Base-by-base conservation (phyloP, 768 basidiomycete genomes). In the Amanita exitialis region DNA sequence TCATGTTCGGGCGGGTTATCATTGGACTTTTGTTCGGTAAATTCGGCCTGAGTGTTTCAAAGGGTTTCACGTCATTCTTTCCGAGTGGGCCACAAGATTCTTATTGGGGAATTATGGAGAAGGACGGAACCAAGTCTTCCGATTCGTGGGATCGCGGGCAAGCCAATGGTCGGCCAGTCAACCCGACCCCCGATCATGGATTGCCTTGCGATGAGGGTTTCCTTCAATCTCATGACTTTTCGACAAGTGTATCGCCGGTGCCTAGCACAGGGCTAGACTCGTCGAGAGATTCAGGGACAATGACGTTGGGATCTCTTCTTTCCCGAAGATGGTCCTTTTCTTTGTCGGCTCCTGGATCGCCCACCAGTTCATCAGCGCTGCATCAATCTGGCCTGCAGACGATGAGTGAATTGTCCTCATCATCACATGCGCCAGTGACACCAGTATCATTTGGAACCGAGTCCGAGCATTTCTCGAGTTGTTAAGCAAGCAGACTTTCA, bases 1-100 rank as follows among this genome's bases (percentile, higher is more conserved):
- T 90, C 50, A 72, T 88, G 42, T 51, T 51, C 34, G 41, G 34
- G 59, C 76, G 87, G 61, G 56, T 83, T 59, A 90, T 89, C 59
- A 67, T 82, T 39, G 56, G 80, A 39, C 66, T 80, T 64, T 78
- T 85, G 57, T 59, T 70, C 48, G 66, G 69, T 27, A 51, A 75
- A 41, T 54, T 59, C 8, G 64, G 63, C 18, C 51, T 72, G 23
- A 64, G 62, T 49, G 60, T 55, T 49, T 57, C 62, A 48, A 54
- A 54, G 21, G 51, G 36, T 3, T 53, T 56, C 30, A 52, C 47
- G 13, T 48, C 49, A 2, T 54, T 41, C 30, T 25, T 41, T 10
- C 44, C 51, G 10, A 30, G 12, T 21, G 8, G 30, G 18, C 46
- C 54, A 44, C 47, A 27, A 23, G 41, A 45, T 28, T 66, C 63